Conservation (phyloP, 768 basidiomycete genomes). For the Pleurotus sapidus region DNA sequence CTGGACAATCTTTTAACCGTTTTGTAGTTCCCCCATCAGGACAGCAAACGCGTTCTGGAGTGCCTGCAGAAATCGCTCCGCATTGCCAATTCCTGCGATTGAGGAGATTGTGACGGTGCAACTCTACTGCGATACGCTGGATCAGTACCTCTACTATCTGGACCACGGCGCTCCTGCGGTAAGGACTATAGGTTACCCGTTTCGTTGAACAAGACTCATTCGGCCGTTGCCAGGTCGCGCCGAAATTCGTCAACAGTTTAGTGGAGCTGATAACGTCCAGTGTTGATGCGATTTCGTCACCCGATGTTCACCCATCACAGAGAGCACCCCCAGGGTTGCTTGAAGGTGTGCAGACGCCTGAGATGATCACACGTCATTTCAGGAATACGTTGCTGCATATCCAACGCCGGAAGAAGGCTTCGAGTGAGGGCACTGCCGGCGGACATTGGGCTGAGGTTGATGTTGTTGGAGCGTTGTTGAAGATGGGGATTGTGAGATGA, state of each 20-base stretch:
- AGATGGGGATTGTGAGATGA: constrained; percentile 78
- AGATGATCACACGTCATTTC: constrained; percentile 94
- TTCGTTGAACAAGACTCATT: not conserved
- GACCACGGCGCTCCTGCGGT: constrained; percentile 92
- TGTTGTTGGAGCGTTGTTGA: constrained; percentile 81
- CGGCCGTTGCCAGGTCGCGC: constrained; percentile 60
- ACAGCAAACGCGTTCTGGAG: constrained; percentile 96
- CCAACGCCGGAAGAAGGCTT: constrained; percentile 64
- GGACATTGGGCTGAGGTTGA: constrained; percentile 78
- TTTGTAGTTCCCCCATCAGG: constrained; percentile 76
- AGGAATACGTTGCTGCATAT: constrained; percentile 86
- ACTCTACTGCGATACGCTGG: constrained; percentile 93
- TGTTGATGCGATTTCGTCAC: constrained; percentile 87
- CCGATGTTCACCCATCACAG: constrained; percentile 85
- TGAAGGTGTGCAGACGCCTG: constrained; percentile 89
- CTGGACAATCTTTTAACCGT: not conserved
- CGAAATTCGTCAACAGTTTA: constrained; percentile 95
- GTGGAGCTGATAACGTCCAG: constrained; percentile 94
- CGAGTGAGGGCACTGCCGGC: constrained; percentile 16
- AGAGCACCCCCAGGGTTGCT: constrained; percentile 86
- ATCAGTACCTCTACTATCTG: constrained; percentile 94
- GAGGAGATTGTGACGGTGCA: constrained; percentile 97
- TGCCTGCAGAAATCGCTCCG: constrained; percentile 96
- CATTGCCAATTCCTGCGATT: constrained; percentile 94
- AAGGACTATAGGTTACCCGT: constrained; percentile 25